These are phyloP conservation scores for Sisymbrium irio DNA, from an alignment of 345 rosid species.

Conservation along the genomic window DNA sequence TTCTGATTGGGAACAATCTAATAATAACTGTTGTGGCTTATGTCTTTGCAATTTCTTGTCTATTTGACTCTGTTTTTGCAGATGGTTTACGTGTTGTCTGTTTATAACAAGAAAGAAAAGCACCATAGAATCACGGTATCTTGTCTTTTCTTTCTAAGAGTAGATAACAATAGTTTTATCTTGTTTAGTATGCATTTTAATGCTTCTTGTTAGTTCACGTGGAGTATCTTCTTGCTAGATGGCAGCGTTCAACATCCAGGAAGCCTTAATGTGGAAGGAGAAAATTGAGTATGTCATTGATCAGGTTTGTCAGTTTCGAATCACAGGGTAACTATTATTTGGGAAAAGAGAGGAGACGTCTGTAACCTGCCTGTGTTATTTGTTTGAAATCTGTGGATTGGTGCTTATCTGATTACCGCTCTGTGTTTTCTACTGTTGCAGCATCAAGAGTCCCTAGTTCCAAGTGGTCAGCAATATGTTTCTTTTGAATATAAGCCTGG, in stretches of 20 bases:
- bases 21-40: not conserved
- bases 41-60: not conserved
- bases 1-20: too few species aligned
- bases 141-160: constrained; percentile 16
- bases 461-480: constrained; percentile 77
- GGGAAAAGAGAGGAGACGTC: too few species aligned
- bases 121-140: constrained; percentile 79
- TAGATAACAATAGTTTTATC: not conserved
- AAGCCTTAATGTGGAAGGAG: constrained; percentile 90
- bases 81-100: constrained; percentile 94
- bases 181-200: constrained; percentile 13
- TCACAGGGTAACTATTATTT: not conserved
- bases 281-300: constrained; percentile 87
- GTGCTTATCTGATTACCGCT: not conserved
- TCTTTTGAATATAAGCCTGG: constrained; percentile 97
- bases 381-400: too few species aligned
- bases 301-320: constrained; percentile 54
- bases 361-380: too few species aligned
- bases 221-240: constrained; percentile 55
- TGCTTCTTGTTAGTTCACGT: constrained; percentile 30
- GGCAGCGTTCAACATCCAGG: constrained; percentile 99
- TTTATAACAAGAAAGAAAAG: constrained; percentile 95
- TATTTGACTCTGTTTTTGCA: constrained; percentile 41
- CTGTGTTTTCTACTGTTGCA: constrained; percentile 39
- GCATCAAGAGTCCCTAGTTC: constrained; percentile 85